These are phyloP conservation scores for Takashimella koratensis DNA, from an alignment of 1,284 basidiomycete genomes.

Conservation along the genomic window DNA sequence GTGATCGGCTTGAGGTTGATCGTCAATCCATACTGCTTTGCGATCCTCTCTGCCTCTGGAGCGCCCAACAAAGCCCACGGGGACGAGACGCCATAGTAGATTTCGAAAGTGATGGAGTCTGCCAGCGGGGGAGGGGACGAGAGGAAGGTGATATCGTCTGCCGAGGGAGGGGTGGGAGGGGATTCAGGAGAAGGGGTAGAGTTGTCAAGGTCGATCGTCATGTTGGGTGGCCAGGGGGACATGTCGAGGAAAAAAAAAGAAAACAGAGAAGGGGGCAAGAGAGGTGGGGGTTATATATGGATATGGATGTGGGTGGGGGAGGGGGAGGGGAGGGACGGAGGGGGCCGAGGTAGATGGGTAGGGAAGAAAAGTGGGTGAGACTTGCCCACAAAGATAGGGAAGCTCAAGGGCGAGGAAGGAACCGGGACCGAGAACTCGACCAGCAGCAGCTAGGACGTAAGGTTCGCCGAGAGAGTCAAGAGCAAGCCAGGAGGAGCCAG, in stretches of 20 bases:
- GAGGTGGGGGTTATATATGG: not conserved
- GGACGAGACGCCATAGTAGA: slow-evolving; percentile 27
- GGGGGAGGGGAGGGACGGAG: not conserved
- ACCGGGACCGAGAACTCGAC: no score
- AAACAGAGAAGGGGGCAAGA: not conserved
- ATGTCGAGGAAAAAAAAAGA: not conserved
- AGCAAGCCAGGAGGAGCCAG: no score
- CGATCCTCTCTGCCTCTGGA: slow-evolving; percentile 18
- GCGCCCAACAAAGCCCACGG: slow-evolving; percentile 31
- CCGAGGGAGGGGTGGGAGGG: not conserved
- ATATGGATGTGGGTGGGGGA: not conserved
- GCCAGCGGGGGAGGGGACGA: slow-evolving; percentile 7
- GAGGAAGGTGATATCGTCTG: slow-evolving; percentile 7
- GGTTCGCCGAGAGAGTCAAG: no score
- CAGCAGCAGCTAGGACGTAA: no score
- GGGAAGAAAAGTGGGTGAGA: no score
- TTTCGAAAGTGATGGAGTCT: slow-evolving; percentile 18
- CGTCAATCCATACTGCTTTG: slow-evolving; percentile 17
- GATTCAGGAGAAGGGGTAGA: not conserved
- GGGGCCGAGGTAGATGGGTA: no score
- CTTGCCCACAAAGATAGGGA: not conserved
- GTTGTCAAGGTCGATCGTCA: not conserved
- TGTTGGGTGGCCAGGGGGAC: not conserved
- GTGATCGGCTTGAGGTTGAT: slow-evolving; percentile 28
- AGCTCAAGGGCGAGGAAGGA: no score